Evolutionary conservation across 2,329 filamentous ascomycete species (phyloP), one percentile per base, ranked within the genome.

Genomic region (Anisogramma anomala): DNA sequence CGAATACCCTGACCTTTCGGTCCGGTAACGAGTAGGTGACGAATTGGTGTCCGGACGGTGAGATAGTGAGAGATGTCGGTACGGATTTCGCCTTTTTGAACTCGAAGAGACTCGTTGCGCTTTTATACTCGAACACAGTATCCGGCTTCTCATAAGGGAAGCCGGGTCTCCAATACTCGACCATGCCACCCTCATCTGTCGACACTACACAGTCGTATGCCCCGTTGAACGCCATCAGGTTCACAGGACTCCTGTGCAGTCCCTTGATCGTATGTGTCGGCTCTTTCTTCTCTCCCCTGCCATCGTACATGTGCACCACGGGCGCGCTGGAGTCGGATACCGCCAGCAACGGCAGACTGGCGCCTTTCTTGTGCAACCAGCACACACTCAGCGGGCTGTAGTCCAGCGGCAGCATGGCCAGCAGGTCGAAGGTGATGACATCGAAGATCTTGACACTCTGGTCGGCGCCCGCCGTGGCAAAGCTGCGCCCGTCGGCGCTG

Each of bases 51-150:
- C 89, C 87, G 0, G 82, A 82, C 0, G 88, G 87, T 0, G 91
- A 95, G 34, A 98, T 74, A 0, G 83, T 84, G 36, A 98, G 68
- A 9, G 84, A 84, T 3, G 79, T 77, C 0, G 89, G 88, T 1
- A 82, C 74, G 0, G 87, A 84, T 59, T 94, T 96, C 37, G 84
- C 75, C 62, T 95, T 96, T 56, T 94, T 96, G 66, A 98, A 96
- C 39, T 94, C 89, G 55, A 96, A 98, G 1, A 98, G 70, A 54
- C 84, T 91, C 3, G 91, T 98, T 1, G 84, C 81, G 56, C 86
- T 94, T 64, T 98, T 98, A 64, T 87, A 84, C 50, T 85, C 74
- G 58, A 94, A 98, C 14, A 98, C 87, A 39, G 77, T 86, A 51
- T 87, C 80, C 0, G 91, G 91, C 60, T 96, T 95, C 54, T 94